A percentile compares a stretch with the other conserved stretches of the same genome.
phyloP scores from a whole-genome alignment of 768 basidiomycete genomes.

The Phanerochaete carnosa region DNA sequence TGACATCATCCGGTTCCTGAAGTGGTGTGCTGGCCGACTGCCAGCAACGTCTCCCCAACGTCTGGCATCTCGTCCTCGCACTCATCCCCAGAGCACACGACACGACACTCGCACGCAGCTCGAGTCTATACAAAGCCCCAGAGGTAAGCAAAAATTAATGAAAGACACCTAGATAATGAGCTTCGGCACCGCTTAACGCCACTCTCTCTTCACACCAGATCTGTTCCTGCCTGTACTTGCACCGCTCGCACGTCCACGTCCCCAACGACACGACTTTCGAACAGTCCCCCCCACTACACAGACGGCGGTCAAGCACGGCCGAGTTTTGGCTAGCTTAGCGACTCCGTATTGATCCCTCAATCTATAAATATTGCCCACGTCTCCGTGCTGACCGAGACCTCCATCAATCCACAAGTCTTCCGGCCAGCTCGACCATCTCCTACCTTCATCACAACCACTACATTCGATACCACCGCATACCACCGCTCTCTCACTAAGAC shows the following conservation, averaged over 20 bases:
- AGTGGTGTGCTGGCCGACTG: background rate
- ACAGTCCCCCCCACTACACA: background rate
- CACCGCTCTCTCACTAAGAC: background rate
- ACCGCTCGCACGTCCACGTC: background rate
- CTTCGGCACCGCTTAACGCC: background rate
- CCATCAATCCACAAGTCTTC: background rate
- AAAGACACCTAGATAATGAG: background rate
- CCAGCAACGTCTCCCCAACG: background rate
- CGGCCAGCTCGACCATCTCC: background rate
- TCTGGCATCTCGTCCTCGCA: background rate
- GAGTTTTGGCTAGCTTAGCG: background rate
- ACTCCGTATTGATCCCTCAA: background rate
- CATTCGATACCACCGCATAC: background rate
- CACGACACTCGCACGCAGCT: background rate
- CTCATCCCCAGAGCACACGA: background rate
- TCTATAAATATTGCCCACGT: background rate
- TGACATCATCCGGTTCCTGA: background rate
- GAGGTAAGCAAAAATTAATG: background rate
- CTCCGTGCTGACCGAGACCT: background rate
- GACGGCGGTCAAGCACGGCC: background rate
- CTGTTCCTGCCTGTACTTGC: background rate
- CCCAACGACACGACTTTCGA: background rate
- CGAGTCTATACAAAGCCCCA: background rate
- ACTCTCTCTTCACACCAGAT: background rate
- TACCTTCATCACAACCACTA: background rate